A percentile compares a stretch with the other conserved stretches of the same genome.
Evolutionary conservation across 2,329 filamentous ascomycete species (phyloP).

Genomic region (Fusarium transvaalense): DNA sequence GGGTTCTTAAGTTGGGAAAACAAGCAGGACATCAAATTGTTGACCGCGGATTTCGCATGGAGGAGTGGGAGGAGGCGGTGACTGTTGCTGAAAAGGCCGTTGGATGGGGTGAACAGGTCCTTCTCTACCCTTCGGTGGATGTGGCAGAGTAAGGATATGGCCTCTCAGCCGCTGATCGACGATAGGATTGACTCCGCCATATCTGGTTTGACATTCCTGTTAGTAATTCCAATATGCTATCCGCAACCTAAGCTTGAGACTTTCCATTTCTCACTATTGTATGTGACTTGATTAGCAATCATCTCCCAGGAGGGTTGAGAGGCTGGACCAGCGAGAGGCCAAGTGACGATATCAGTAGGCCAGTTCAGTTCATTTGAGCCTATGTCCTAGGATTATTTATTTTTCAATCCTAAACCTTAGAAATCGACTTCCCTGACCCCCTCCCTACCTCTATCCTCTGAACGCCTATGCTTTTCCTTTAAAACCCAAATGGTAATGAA

Average conservation of each 20-base stretch:
- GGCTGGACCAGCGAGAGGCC: too few relatives aligned
- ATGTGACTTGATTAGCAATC: too few relatives aligned
- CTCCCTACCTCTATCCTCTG: too few relatives aligned
- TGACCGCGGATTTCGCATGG: conserved; percentile 6
- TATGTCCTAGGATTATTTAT: neutral
- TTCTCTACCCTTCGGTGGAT: conserved; percentile 1
- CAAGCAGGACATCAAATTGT: conserved; percentile 33
- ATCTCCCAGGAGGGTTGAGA: too few relatives aligned
- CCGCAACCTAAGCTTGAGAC: too few relatives aligned
- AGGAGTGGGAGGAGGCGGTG: conserved; percentile 31
- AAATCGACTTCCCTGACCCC: neutral
- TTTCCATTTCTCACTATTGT: too few relatives aligned
- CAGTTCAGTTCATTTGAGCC: too few relatives aligned
- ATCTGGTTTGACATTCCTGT: too few relatives aligned
- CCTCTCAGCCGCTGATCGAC: neutral
- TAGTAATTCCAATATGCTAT: too few relatives aligned
- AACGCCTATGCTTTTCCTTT: neutral
- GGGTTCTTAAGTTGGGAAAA: conserved; percentile 27
- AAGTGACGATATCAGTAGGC: too few relatives aligned
- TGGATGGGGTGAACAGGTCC: conserved; percentile 35
- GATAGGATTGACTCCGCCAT: too few relatives aligned
- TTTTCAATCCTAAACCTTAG: neutral
- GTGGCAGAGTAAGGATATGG: neutral
- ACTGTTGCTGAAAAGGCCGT: conserved; percentile 15
- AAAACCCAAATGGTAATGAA: conserved; percentile 39